These are phyloP conservation scores for Fusarium praegraminearum DNA, from an alignment of 2,329 filamentous ascomycete genomes.

Conservation along the genomic window DNA sequence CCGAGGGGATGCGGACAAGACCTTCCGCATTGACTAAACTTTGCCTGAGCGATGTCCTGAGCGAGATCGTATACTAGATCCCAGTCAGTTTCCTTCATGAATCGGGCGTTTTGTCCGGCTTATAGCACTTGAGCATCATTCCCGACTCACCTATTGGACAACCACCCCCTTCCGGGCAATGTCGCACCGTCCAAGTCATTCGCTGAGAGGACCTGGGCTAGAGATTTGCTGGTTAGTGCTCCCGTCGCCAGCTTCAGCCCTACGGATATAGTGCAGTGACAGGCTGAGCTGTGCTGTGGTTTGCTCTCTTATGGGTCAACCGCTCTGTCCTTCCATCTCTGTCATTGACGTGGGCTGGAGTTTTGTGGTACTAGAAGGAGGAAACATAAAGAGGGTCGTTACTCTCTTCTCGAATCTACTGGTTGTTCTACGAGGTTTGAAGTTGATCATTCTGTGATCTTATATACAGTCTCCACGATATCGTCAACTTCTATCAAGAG, in stretches of 20 bases:
- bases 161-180: neutral
- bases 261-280: slow-evolving; percentile 7
- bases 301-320: neutral
- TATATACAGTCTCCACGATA: neutral
- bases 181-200: slow-evolving; percentile 11
- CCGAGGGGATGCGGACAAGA: neutral
- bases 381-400: slow-evolving; percentile 30
- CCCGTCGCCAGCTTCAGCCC: slow-evolving; percentile 20
- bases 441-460: neutral
- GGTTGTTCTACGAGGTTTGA: neutral
- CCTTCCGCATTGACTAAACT: neutral
- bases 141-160: slow-evolving; percentile 9
- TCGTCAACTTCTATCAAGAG: neutral
- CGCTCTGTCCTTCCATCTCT: neutral
- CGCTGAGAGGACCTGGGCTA: neutral
- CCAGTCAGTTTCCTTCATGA: neutral
- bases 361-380: slow-evolving; percentile 17
- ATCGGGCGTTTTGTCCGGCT: neutral
- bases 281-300: slow-evolving; percentile 1
- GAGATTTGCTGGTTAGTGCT: neutral
- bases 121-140: neutral
- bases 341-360: neutral
- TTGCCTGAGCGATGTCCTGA: neutral
- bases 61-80: slow-evolving; percentile 4
- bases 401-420: neutral